Percentiles rank a stretch among this genome's conserved stretches.
Evolutionary conservation across 208 protist genomes (phyloP).

Genomic region (Acanthamoeba lenticulata): DNA sequence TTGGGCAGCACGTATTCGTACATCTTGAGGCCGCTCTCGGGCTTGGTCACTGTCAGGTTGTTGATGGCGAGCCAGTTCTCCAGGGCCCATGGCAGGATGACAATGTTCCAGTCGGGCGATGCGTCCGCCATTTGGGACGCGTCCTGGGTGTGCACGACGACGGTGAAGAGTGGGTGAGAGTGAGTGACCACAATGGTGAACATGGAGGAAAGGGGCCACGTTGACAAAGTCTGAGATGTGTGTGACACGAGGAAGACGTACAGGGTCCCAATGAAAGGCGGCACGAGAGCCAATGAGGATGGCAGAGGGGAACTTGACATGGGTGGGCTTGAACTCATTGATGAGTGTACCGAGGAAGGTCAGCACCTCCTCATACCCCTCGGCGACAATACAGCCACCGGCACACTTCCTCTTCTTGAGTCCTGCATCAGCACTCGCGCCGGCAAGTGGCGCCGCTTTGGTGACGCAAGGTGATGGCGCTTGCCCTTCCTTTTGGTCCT

Average conservation of each 20-base stretch:
- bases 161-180: background rate
- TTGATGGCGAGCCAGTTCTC: slow-evolving; percentile 43
- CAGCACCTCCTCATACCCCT: slow-evolving; percentile 19
- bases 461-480: background rate
- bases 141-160: too few species aligned
- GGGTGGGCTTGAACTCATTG: background rate
- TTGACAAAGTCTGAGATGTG: background rate
- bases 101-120: background rate
- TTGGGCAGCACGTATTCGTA: slow-evolving; percentile 46
- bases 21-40: background rate
- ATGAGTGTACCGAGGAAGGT: slow-evolving; percentile 23
- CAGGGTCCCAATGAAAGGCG: slow-evolving; percentile 21
- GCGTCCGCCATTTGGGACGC: background rate
- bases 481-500: background rate
- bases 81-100: slow-evolving; percentile 14
- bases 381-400: background rate
- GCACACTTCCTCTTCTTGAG: background rate
- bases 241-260: background rate
- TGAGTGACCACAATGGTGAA: background rate
- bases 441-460: too few species aligned
- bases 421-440: too few species aligned
- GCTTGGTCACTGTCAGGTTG: background rate
- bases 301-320: slow-evolving; percentile 14
- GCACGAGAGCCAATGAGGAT: background rate
- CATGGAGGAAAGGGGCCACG: background rate